Evolutionary conservation across 75 land plant genomes (phyloP).

Genomic region (Cryptomeria japonica): DNA sequence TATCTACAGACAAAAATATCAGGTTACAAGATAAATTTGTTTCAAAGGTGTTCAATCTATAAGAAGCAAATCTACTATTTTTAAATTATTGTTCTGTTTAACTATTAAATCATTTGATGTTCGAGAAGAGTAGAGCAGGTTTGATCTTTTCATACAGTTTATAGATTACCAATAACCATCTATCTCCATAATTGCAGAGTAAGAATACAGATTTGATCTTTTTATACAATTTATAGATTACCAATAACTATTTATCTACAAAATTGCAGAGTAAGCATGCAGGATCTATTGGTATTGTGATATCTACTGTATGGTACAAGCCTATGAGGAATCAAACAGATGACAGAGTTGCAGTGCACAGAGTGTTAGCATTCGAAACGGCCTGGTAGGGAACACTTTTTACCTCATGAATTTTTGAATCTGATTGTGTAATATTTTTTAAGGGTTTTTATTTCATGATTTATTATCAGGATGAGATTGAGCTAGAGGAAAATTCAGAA

Average conservation of each 20-base stretch:
- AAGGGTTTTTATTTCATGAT: no score
- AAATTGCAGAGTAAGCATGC: constrained; percentile 37
- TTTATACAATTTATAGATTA: not conserved
- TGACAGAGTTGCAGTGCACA: constrained; percentile 43
- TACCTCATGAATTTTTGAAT: no score
- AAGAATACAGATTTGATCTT: not conserved
- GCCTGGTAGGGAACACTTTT: constrained; percentile 68
- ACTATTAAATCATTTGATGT: no score
- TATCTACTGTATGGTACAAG: constrained; percentile 39
- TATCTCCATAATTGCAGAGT: constrained; percentile 13
- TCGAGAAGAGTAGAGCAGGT: not conserved
- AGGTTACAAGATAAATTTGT: not conserved
- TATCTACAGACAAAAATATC: constrained; percentile 23
- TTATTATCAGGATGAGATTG: no score
- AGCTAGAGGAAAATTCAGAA: no score
- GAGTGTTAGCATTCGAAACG: constrained; percentile 35
- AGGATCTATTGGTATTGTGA: constrained; percentile 58
- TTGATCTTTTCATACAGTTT: not conserved
- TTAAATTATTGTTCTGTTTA: not conserved
- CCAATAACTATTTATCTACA: not conserved
- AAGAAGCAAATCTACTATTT: no score
- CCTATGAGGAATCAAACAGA: constrained; percentile 25
- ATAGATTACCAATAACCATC: not conserved
- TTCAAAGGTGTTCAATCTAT: not conserved
- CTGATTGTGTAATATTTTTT: no score